Conservation (phyloP, 176 grass and related monocot genomes). For the Musa beccarii region DNA sequence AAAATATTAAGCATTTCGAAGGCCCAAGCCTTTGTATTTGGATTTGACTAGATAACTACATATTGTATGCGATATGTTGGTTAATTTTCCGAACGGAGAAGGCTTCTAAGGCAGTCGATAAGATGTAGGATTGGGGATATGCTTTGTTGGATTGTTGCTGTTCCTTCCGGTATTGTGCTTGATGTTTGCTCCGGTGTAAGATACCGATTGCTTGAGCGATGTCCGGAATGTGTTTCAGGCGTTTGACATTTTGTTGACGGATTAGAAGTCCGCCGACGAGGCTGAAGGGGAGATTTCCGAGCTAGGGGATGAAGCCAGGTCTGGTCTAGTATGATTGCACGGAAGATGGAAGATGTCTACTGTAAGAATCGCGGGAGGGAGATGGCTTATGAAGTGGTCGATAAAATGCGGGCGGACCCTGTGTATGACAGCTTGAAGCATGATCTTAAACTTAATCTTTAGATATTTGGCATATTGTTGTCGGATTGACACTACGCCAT, state of each 20-base stretch:
- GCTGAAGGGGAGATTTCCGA: constrained; percentile 74
- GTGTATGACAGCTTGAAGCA: constrained; percentile 51
- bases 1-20: too few species aligned
- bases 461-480: constrained; percentile 74
- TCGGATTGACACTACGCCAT: constrained; percentile 64
- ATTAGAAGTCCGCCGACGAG: constrained; percentile 47
- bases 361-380: constrained; percentile 53
- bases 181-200: neutral
- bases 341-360: constrained; percentile 47
- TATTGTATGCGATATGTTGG: too few species aligned
- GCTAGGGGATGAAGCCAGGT: constrained; percentile 47
- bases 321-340: constrained; percentile 69
- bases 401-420: constrained; percentile 42
- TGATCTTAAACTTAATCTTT: constrained; percentile 55
- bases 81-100: too few species aligned
- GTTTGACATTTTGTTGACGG: constrained; percentile 72
- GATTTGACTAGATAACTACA: too few species aligned
- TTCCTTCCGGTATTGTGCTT: constrained; percentile 41
- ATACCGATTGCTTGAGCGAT: constrained; percentile 48
- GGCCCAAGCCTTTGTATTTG: too few species aligned
- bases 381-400: constrained; percentile 54
- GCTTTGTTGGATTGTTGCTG: constrained; percentile 1
- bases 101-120: too few species aligned
- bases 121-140: too few species aligned
- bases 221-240: constrained; percentile 64